Percentiles rank a stretch among this genome's conserved stretches.
These are phyloP conservation scores for Curvularia eragrostidis DNA, from an alignment of 2,329 filamentous ascomycete species.

Conservation along the genomic window DNA sequence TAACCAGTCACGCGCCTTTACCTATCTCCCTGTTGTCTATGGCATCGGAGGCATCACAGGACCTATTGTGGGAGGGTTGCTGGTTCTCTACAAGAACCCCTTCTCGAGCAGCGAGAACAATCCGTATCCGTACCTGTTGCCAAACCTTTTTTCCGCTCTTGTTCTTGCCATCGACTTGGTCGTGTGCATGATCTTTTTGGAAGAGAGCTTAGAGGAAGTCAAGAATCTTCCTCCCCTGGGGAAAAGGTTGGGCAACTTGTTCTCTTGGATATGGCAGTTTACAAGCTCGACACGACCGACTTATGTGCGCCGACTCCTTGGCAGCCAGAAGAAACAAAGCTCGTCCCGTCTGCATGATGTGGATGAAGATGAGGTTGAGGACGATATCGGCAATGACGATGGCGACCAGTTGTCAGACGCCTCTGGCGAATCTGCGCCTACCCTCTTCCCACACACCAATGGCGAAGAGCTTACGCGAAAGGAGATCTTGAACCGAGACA, in stretches of 20 bases:
- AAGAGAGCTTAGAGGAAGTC: slow-evolving; percentile 80
- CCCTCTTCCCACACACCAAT: slow-evolving; percentile 53
- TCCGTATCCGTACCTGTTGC: slow-evolving; percentile 80
- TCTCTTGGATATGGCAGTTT: slow-evolving; percentile 74
- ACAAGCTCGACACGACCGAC: slow-evolving; percentile 64
- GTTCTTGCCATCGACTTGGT: slow-evolving; percentile 76
- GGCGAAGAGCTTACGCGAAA: slow-evolving; percentile 58
- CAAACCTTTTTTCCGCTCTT: slow-evolving; percentile 78
- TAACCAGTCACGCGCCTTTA: slow-evolving; percentile 93
- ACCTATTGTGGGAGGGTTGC: slow-evolving; percentile 84
- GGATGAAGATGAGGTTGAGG: slow-evolving; percentile 27
- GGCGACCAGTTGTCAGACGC: slow-evolving; percentile 54
- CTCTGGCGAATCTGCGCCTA: slow-evolving; percentile 39
- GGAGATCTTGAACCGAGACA: slow-evolving; percentile 78
- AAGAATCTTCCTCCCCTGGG: slow-evolving; percentile 66
- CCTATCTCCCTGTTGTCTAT: slow-evolving; percentile 95
- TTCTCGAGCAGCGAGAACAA: slow-evolving; percentile 60
- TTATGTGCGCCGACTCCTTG: slow-evolving; percentile 58
- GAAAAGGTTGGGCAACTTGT: slow-evolving; percentile 65
- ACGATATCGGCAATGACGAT: slow-evolving; percentile 55
- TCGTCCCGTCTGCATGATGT: slow-evolving; percentile 47
- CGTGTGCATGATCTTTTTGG: slow-evolving; percentile 78
- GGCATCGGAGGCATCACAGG: slow-evolving; percentile 92
- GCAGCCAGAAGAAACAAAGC: slow-evolving; percentile 33
- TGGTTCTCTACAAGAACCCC: slow-evolving; percentile 71